These are phyloP conservation scores for Fusarium liriodendri DNA, from an alignment of 2,329 filamentous ascomycete species.

Conservation along the genomic window DNA sequence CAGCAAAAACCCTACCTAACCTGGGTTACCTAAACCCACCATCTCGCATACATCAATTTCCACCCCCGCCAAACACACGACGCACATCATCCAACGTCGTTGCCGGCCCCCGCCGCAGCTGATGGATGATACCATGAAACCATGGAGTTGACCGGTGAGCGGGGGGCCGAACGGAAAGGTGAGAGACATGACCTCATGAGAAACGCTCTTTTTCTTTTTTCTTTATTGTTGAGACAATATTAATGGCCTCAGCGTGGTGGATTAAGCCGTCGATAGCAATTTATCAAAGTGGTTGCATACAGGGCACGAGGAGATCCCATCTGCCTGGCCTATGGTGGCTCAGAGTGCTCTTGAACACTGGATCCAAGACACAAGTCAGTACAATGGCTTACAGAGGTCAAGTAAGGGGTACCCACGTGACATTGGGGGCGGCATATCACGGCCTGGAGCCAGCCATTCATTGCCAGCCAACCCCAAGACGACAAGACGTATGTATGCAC, in stretches of 20 bases:
- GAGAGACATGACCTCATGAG: neutral
- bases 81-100: conserved; percentile 6
- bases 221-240: neutral
- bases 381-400: neutral
- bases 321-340: neutral
- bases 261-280: neutral
- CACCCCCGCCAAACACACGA: conserved; percentile 2
- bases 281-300: conserved; percentile 1
- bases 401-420: neutral
- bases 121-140: conserved; percentile 1
- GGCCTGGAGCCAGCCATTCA: neutral
- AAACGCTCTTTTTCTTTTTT: neutral
- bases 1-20: neutral
- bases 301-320: neutral
- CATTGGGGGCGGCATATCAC: neutral
- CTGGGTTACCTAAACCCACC: neutral
- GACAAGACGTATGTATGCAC: neutral
- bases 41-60: conserved; percentile 9
- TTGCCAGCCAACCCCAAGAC: neutral
- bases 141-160: neutral
- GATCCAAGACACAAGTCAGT: neutral
- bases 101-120: neutral
- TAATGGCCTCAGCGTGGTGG: neutral
- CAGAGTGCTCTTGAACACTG: neutral
- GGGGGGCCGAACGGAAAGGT: neutral